Evolutionary conservation across 257 asterid species (phyloP), one percentile per base, ranked within the genome.

Genomic region (Gentiana macrophylla): DNA sequence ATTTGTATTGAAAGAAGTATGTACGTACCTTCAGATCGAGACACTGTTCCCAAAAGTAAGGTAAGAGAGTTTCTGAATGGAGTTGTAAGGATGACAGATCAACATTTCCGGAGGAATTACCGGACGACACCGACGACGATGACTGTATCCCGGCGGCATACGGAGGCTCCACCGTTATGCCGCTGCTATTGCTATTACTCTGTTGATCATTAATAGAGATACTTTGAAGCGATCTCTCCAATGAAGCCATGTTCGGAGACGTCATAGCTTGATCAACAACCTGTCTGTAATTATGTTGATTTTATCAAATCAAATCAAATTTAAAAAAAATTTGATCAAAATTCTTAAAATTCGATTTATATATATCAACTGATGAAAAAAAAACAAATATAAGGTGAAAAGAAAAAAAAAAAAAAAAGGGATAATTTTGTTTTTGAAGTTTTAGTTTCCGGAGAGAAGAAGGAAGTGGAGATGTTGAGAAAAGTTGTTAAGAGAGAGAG

Each of bases 21-120:
- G 24, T 24, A 24, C 24, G 24, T 61, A 92, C 99, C 86, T 88
- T 72, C 51, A 92, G 73, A 86, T 92, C 97, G 66, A 85, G 86
- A 74, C 95, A 88, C 85, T 88, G 99, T 67, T 92, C 95, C 99
- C 97, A 92, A 41, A 78, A 77, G 64, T 74, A 76, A 65, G 99
- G 99, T 12, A 92, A 76, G 0, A 94, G 70, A 64, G 63, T 68
- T 50, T 88, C 60, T 0, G 95, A 83, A 74, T 88, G 83, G 63
- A 88, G 94, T 11, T 92, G 95, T 57, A 83, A 41, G 45, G 75
- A 41, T 36, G 63, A 60, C 32, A 49, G 67, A 33, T 32, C 2
- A 64, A 32, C 48, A 9, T 1, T 13, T 63, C 37, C 12, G 10
- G 55, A 24, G 24, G 24, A 24, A 55, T 60, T 63, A 3, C 59